Percentiles rank a stretch among this genome's conserved stretches.
phyloP scores from a whole-genome alignment of 768 basidiomycete genomes.

The Paxillus rubicundulus region DNA sequence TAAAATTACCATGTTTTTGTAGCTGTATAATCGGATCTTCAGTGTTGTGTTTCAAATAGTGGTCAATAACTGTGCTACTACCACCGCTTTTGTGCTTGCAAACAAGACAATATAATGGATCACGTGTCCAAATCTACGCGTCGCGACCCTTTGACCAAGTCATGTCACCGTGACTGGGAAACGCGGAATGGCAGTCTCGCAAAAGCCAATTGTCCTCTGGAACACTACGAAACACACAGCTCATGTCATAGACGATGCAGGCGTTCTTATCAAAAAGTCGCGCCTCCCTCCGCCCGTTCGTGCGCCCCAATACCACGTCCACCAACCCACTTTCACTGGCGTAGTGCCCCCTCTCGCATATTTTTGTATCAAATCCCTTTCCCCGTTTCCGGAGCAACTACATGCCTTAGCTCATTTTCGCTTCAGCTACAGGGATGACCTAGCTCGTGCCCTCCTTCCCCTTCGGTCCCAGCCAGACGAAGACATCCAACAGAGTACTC shows the following conservation, averaged over 20 bases:
- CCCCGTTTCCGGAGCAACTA: constrained; percentile 44
- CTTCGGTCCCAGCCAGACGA: constrained; percentile 8
- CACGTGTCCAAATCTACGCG: constrained; percentile 4
- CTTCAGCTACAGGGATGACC: constrained; percentile 37
- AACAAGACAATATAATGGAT: not conserved
- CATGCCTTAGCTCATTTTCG: constrained; percentile 34
- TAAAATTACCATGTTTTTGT: too few relatives aligned
- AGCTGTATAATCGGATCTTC: too few relatives aligned
- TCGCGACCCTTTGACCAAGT: not conserved
- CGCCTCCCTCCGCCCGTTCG: constrained; percentile 7
- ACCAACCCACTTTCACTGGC: not conserved
- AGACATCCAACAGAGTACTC: constrained; percentile 10
- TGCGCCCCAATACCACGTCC: not conserved
- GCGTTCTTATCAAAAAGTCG: constrained; percentile 13
- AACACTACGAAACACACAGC: constrained; percentile 3
- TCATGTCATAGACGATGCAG: constrained; percentile 17
- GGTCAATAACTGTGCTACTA: too few relatives aligned
- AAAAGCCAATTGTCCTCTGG: constrained; percentile 12
- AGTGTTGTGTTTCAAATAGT: too few relatives aligned
- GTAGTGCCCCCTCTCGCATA: constrained; percentile 50
- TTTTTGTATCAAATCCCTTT: constrained; percentile 48
- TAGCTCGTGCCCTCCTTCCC: constrained; percentile 44
- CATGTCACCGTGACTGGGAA: not conserved
- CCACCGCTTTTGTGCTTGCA: not conserved
- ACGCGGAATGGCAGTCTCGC: not conserved